phyloP scores from a whole-genome alignment of 805 yeast genomes.

The Yarrowia osloensis region DNA sequence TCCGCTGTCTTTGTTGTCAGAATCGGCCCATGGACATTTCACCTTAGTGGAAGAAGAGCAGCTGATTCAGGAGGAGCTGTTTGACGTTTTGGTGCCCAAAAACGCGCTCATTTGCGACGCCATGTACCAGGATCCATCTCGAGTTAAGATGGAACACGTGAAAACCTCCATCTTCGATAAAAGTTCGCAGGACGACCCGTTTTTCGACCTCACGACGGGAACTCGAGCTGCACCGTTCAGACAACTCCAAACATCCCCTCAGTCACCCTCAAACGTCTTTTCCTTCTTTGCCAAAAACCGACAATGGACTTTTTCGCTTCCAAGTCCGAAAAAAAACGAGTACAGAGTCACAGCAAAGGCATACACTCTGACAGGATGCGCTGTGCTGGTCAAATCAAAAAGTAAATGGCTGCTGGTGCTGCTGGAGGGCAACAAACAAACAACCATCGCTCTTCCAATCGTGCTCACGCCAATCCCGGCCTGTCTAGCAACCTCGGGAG shows the following conservation, averaged over 20 bases:
- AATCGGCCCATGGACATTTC: background rate
- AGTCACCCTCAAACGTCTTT: background rate
- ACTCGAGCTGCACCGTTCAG: background rate
- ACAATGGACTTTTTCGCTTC: conserved; percentile 5
- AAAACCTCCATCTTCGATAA: background rate
- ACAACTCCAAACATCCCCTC: background rate
- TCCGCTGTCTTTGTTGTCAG: background rate
- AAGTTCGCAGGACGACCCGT: background rate
- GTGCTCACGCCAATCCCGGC: background rate
- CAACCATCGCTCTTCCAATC: background rate
- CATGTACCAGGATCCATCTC: background rate
- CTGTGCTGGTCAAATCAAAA: background rate
- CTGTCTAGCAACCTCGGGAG: background rate
- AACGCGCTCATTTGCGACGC: background rate
- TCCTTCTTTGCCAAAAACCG: background rate
- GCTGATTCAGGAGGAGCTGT: background rate
- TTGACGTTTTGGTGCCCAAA: background rate
- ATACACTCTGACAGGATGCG: conserved; percentile 1
- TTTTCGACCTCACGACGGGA: background rate
- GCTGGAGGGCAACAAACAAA: background rate
- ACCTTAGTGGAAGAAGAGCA: background rate
- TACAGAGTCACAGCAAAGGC: conserved; percentile 14
- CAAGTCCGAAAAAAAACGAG: conserved; percentile 6
- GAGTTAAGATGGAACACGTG: background rate
- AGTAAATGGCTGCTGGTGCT: background rate